Base-by-base conservation (phyloP, 2,329 filamentous ascomycete genomes). In the Colletotrichum orbiculare region DNA sequence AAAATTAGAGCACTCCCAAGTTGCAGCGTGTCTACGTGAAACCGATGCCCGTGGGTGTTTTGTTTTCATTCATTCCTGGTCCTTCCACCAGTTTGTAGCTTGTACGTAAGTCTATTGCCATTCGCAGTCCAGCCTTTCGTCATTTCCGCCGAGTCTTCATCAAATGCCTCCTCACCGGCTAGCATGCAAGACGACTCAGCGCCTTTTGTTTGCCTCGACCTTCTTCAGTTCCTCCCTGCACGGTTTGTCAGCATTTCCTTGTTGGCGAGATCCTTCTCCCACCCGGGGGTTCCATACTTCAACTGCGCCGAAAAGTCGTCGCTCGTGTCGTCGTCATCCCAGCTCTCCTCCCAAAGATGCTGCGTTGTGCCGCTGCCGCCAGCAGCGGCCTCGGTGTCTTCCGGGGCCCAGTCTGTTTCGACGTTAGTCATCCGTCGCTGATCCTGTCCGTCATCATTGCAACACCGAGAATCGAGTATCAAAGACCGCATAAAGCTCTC, bases 301-400 rank as follows among this genome's bases (percentile, higher is more conserved):
- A 99, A 82, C 83, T 98, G 95, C 74, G 92, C 88, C 11, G 94
- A 96, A 78, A 99, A 99, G 75, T 99, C 96, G 76, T 99, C 96
- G 73, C 87, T 96, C 70, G 93, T 96, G 80, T 98, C 96, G 77
- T 98, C 95, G 75, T 99, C 96, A 76, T 99, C 96, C 96, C 96
- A 99, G 85, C 94, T 97, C 85, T 99, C 96, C 81, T 99, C 96
- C 96, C 96, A 99, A 59, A 99, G 84, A 82, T 98, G 94, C 77
- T 86, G 82, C 69, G 83, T 85, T 66, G 89, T 87, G 74, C 89
- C 90, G 71, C 83, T 88, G 67, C 85, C 88, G 73, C 86, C 85
- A 62, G 91, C 91, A 60, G 90, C 91, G 11, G 59, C 64, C 76
- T 97, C 93, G 67, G 93, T 93, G 75, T 97, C 94, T 75, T 97